Base-by-base conservation (phyloP, 2,329 filamentous ascomycete genomes). In the Phyllosticta paracitricarpa region DNA sequence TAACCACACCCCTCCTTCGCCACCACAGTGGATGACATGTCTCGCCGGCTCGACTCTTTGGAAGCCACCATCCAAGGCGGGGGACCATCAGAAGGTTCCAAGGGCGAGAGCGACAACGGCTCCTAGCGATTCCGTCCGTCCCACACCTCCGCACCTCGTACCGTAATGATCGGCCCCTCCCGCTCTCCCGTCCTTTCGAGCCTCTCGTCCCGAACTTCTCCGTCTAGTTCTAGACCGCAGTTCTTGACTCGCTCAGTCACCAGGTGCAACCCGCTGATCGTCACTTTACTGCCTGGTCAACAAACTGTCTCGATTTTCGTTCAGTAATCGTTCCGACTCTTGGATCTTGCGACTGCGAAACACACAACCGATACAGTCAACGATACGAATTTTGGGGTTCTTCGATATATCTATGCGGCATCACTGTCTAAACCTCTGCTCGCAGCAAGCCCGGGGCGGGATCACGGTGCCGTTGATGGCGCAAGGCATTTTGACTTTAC, bases 21-120 rank as follows among this genome's bases (percentile, higher is more conserved):
- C 57, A 19, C 10, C 53, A 14, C 26, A 96, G 91, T 97, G 89
- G 92, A 96, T 70, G 91, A 96, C 65, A 96, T 97, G 91, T 89
- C 89, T 14, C 82, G 88, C 63, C 84, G 92, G 26, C 77, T 97
- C 24, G 92, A 97, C 71, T 90, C 86, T 62, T 81, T 97, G 10
- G 92, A 95, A 73, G 80, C 87, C 25, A 86, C 87, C 14, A 79
- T 95, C 54, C 80, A 84, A 68, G 81, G 82, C 51, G 81, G 78
- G 62, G 71, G 51, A 22, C 35, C 35, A 3, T 48, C 35, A n/a
- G 51, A 61, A 9, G 56, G 40, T 25, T 55, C 59, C 5, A 62
- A 58, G 56, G 58, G 56, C 52, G 60, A 62, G 51, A 35, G 54
- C 25, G 60, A 58, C 40, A 55, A 57, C 54, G 56, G 56, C 30